Base-by-base conservation (phyloP, 2,329 filamentous ascomycete genomes). In the Diatrype stigma region DNA sequence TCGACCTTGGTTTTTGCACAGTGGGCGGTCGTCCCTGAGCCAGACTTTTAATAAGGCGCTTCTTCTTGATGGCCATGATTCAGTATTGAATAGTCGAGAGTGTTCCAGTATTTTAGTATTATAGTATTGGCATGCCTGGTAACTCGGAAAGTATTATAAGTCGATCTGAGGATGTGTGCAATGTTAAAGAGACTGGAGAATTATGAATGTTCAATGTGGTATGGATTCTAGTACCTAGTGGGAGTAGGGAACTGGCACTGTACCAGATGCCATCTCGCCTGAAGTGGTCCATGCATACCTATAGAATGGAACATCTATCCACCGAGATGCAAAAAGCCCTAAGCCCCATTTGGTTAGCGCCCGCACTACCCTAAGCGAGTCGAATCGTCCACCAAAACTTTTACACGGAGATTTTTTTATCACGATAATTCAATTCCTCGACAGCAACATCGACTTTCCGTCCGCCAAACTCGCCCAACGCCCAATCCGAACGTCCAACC, bases 21-120 rank as follows among this genome's bases (percentile, higher is more conserved):
- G 74, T 76, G 10, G 83, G 83, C 3, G 81, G 80, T n/a, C 84
- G 76, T 14, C 82, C 79, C 21, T 73, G 71, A 30, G 76, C 67
- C 35, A 81, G 61, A 37, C 71, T 78, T 58, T 76, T 80, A 4
- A 67, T 55, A 45, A 64, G 63, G 50, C 71, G 70, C 48, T 72
- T 77, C 64, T 76, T 81, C 45, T 67, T 72, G 11, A 64, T 58
- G 51, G 70, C 72, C 78, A 82, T 82, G 49, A 22, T 56, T 10
- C 26, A 17, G 6, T 34, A 34, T 34, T 14, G 30, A 37, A 6
- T 37, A 10, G 26, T 30, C 26, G 26, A 30, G 26, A 30, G 6
- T 30, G 26, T 30, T 30, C 26, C 26, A 30, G 10, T 30, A 30
- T 30, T 5, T 6, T 10, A 10, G 10, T 30, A 30, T 6, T 6